Evolutionary conservation across 306 rosid species (phyloP).

Genomic region (barrel medic (Medicago truncatula)): DNA sequence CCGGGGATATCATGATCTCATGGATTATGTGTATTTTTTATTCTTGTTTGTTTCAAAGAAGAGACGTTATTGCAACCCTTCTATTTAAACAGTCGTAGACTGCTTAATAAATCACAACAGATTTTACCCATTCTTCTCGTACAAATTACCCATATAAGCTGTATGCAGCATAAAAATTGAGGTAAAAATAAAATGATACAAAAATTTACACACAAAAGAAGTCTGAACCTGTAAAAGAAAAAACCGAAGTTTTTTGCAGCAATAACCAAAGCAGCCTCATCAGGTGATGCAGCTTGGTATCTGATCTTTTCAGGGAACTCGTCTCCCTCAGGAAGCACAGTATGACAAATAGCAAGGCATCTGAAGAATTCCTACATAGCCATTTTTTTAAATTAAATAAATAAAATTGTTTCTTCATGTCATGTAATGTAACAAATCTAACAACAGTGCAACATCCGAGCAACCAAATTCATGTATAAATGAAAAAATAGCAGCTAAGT

Average conservation of each 20-base stretch:
- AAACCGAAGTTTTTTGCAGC: slow-evolving; percentile 93
- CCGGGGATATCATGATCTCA: not conserved
- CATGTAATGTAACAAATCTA: slow-evolving; percentile 20
- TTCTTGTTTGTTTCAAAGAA: not conserved
- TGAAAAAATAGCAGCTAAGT: slow-evolving; percentile 23
- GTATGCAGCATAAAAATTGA: slow-evolving; percentile 4
- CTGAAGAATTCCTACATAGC: slow-evolving; percentile 59
- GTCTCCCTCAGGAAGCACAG: slow-evolving; percentile 91
- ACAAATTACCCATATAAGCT: slow-evolving; percentile 6
- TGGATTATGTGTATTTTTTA: not conserved
- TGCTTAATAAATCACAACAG: not conserved
- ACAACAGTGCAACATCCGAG: not conserved
- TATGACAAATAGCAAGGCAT: slow-evolving; percentile 93
- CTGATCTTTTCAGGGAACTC: slow-evolving; percentile 79
- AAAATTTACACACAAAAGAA: slow-evolving; percentile 12
- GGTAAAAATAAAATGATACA: slow-evolving; percentile 15
- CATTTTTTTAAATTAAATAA: slow-evolving; percentile 34
- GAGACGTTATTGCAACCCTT: not conserved
- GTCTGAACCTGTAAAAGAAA: slow-evolving; percentile 86
- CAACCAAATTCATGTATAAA: slow-evolving; percentile 23
- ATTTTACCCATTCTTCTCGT: not conserved
- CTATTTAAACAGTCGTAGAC: not conserved
- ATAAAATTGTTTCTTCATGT: not conserved
- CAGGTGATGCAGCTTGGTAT: slow-evolving; percentile 96
- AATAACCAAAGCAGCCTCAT: slow-evolving; percentile 70